phyloP scores from a whole-genome alignment of 2,329 filamentous ascomycete genomes.

The Diaporthe caulivora region DNA sequence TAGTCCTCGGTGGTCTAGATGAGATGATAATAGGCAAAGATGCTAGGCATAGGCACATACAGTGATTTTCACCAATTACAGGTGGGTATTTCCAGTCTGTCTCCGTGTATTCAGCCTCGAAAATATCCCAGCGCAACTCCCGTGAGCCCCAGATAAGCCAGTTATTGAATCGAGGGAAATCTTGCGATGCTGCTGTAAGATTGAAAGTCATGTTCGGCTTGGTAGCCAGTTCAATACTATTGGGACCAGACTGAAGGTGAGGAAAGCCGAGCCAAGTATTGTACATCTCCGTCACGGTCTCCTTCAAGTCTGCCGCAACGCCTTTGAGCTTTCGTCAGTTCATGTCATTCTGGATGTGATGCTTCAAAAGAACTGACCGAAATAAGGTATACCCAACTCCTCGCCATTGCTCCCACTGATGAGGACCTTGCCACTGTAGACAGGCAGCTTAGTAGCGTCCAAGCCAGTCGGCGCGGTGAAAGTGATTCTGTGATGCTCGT shows the following conservation, averaged over 20 bases:
- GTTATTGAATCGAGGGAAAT: constrained; percentile 44
- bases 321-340: neutral
- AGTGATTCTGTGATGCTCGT: neutral
- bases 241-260: constrained; percentile 31
- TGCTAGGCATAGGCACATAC: neutral
- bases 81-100: constrained; percentile 48
- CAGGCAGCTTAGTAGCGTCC: constrained; percentile 47
- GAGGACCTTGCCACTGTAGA: constrained; percentile 51
- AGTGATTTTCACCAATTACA: constrained; percentile 44
- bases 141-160: constrained; percentile 43
- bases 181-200: constrained; percentile 41
- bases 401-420: constrained; percentile 49
- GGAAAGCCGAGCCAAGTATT: constrained; percentile 30
- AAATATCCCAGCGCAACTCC: constrained; percentile 47
- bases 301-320: constrained; percentile 24
- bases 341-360: neutral
- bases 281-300: neutral
- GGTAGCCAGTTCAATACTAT: constrained; percentile 8
- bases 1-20: rapidly evolving
- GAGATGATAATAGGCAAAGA: neutral
- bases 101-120: constrained; percentile 43
- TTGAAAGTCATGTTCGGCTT: constrained; percentile 47
- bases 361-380: constrained; percentile 41
- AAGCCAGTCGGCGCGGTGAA: constrained; percentile 3
- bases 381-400: constrained; percentile 49